Evolutionary conservation across 345 rosid genomes (phyloP).

Genomic region (Microthlaspi erraticum): DNA sequence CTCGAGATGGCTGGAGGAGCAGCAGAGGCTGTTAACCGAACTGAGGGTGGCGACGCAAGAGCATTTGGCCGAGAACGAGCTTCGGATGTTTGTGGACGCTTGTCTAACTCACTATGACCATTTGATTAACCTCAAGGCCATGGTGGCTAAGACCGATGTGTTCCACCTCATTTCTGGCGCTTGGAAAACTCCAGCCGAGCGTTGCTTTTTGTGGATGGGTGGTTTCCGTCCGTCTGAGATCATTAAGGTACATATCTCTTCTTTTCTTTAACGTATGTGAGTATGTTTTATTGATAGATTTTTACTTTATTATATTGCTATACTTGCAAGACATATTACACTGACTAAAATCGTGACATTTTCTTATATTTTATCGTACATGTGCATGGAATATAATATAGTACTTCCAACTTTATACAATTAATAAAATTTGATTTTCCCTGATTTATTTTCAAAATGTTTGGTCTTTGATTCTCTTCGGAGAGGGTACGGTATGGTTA

Average conservation of each 20-base stretch:
- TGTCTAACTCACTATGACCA: conserved; percentile 82
- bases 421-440: not conserved
- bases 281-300: not conserved
- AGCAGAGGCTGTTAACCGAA: conserved; percentile 78
- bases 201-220: conserved; percentile 99
- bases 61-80: conserved; percentile 83
- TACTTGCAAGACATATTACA: conserved; percentile 13
- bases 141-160: conserved; percentile 84
- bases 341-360: conserved; percentile 17
- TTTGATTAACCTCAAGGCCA: conserved; percentile 72
- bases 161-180: conserved; percentile 92
- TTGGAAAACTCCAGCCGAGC: conserved; percentile 98
- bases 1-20: conserved; percentile 87
- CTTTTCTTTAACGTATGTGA: not conserved
- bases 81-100: conserved; percentile 78
- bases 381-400: not conserved
- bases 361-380: not conserved
- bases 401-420: conserved; percentile 25
- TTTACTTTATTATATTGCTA: not conserved
- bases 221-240: conserved; percentile 96
- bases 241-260: conserved; percentile 68
- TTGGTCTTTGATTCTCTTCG: conserved; percentile 19
- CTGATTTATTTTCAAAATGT: not conserved
- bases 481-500: conserved; percentile 27
- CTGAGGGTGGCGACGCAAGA: conserved; percentile 93